phyloP scores from a whole-genome alignment of 1,139 yeast genomes.

The Yamadazyma triangularis region DNA sequence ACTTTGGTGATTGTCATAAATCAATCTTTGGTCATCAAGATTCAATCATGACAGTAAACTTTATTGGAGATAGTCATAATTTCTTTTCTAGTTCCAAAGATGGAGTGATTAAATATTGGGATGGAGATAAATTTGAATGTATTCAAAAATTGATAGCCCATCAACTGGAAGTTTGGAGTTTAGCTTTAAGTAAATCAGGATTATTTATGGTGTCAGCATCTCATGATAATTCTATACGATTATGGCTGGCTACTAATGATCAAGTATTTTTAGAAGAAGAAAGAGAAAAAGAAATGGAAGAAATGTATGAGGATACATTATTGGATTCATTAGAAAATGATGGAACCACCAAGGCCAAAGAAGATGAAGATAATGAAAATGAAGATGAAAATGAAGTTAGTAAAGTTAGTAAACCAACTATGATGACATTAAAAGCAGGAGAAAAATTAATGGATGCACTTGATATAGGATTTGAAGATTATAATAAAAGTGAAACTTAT shows the following conservation, averaged over 20 bases:
- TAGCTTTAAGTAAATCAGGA: constrained; percentile 73
- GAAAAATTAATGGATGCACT: constrained; percentile 91
- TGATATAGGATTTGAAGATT: constrained; percentile 74
- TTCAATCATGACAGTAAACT: constrained; percentile 82
- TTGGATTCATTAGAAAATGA: constrained; percentile 57
- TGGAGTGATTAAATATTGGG: constrained; percentile 91
- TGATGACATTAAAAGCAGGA: constrained; percentile 92
- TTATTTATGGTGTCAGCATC: constrained; percentile 77
- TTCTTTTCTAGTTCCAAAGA: constrained; percentile 92
- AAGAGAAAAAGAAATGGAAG: constrained; percentile 92
- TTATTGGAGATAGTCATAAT: constrained; percentile 79
- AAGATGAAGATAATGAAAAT: constrained; percentile 26
- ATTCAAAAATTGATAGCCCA: constrained; percentile 85
- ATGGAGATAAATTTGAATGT: constrained; percentile 94
- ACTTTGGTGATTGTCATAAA: constrained; percentile 97
- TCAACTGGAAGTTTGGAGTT: constrained; percentile 90
- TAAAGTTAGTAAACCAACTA: constrained; percentile 75
- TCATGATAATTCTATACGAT: constrained; percentile 87
- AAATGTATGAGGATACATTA: constrained; percentile 74
- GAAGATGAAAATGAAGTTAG: constrained; percentile 53
- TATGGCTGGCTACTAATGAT: constrained; percentile 91
- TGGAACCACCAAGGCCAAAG: constrained; percentile 39
- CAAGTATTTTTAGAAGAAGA: constrained; percentile 95
- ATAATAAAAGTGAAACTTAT: constrained; percentile 55
- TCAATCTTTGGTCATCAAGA: constrained; percentile 97